Conservation (phyloP, 768 basidiomycete genomes). For the Erythrobasidium yunnanense region DNA sequence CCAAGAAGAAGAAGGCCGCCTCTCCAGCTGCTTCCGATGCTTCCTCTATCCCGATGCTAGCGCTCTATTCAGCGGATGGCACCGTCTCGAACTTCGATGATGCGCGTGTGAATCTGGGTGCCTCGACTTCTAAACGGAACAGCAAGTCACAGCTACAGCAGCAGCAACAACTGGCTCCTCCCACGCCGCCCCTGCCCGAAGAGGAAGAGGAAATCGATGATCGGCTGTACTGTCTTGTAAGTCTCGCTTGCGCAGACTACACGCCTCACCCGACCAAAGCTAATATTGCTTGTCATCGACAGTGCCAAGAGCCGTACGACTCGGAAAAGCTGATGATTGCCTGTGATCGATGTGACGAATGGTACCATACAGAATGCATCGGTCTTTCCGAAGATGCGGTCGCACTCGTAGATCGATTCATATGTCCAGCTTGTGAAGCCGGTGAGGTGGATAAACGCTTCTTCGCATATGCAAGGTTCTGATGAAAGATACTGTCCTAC, state of each 20-base stretch:
- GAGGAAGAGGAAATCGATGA: conserved; percentile 48
- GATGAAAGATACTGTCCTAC: neutral
- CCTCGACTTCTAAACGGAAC: no score
- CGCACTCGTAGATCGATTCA: conserved; percentile 83
- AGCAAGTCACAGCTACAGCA: neutral
- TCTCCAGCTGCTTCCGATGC: no score
- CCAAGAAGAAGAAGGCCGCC: no score
- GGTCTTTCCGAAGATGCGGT: conserved; percentile 67
- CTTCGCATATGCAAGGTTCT: neutral
- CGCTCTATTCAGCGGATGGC: no score
- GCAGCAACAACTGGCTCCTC: neutral
- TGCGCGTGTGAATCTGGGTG: no score
- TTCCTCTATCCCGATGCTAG: no score
- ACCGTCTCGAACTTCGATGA: no score
- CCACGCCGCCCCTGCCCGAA: neutral
- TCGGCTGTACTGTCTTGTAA: conserved; percentile 63
- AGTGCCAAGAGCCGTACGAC: conserved; percentile 72
- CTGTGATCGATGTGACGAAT: conserved; percentile 85
- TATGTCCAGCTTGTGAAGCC: conserved; percentile 67
- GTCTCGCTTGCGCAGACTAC: neutral
- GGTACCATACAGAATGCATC: conserved; percentile 84
- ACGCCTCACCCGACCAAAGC: neutral
- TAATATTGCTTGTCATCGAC: neutral
- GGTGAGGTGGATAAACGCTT: conserved; percentile 51
- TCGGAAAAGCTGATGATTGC: conserved; percentile 85